These are phyloP conservation scores for Cercospora sojina DNA, from an alignment of 2,329 filamentous ascomycete species.

Conservation along the genomic window DNA sequence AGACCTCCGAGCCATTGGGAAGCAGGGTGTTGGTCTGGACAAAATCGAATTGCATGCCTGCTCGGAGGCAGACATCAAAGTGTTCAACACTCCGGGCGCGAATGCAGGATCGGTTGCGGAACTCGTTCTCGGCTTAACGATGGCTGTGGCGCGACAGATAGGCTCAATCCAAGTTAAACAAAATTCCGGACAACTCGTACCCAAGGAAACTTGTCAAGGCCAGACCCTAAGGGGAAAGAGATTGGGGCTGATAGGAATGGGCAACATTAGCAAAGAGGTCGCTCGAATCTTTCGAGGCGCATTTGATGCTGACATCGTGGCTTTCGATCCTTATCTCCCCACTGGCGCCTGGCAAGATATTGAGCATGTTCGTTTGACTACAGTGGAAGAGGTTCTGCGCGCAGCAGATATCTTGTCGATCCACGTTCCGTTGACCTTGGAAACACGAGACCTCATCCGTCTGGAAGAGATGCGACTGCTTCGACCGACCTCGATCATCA, in stretches of 20 bases:
- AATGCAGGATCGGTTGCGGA: conserved; percentile 42
- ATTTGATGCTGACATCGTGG: conserved; percentile 33
- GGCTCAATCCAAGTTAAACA: conserved; percentile 30
- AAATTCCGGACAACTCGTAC: conserved; percentile 31
- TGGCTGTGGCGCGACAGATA: conserved; percentile 37
- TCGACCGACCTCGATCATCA: conserved; percentile 33
- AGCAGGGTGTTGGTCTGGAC: conserved; percentile 52
- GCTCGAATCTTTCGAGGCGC: conserved; percentile 38
- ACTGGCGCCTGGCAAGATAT: conserved; percentile 29
- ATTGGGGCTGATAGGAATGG: conserved; percentile 42
- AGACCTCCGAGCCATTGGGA: conserved; percentile 46
- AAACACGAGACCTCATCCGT: conserved; percentile 37
- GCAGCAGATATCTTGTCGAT: conserved; percentile 38
- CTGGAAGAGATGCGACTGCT: conserved; percentile 31
- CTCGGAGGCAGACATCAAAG: conserved; percentile 41
- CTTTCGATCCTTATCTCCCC: conserved; percentile 39
- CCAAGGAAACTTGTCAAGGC: conserved; percentile 47
- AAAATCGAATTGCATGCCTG: conserved; percentile 48
- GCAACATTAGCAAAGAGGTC: conserved; percentile 39
- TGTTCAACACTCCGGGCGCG: conserved; percentile 51
- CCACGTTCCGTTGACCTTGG: conserved; percentile 35
- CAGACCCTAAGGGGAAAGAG: conserved; percentile 38
- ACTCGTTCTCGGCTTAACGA: conserved; percentile 36
- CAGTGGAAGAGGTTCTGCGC: conserved; percentile 33
- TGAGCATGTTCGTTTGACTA: conserved; percentile 30